Evolutionary conservation across 148 eudicot species (phyloP), one percentile per base, ranked within the genome.

Genomic region (Rhododendron ovatum): DNA sequence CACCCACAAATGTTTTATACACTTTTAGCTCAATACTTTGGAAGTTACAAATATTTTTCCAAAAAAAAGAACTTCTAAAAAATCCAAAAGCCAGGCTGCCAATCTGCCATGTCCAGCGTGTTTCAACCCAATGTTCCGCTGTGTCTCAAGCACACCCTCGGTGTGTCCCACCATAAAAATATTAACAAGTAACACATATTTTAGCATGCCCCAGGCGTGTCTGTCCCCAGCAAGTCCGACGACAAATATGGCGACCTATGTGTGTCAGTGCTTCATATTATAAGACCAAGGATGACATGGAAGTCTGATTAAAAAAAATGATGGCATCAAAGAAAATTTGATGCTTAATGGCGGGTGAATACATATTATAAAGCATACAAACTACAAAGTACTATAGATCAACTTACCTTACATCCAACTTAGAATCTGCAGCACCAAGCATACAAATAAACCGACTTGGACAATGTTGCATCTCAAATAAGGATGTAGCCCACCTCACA

Each of bases 401-500:
- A 82, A 80, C 86, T 76, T 83, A 96, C 99, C 99, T 92, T 90
- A 96, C 94, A 89, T 96, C 99, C 93, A 96, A 87, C 90, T 94
- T 96, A 35, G 91, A 85, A 90, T 96, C 99, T 83, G 96, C 94
- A 82, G 98, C 98, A 39, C 92, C 98, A 91, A 96, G 89, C 99
- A 96, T 95, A 86, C 99, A 96, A 86, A 96, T 91, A 93, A 88
- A 95, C 48, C 98, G 93, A 88, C 99, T 96, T 71, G 99, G 96
- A 85, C 98, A 95, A 87, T 96, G 98, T 80, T 91, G 93, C 89
- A 91, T 83, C 86, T 92, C 95, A 90, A 95, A 96, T 89, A 96
- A 88, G 82, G 98, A 91, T 73, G 96, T 94, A 12, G 99, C 96
- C 99, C 99, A 96, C 90, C 99, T 93, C 91, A 96, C 92, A 83